Conservation (phyloP, 257 asterid species). For the Salvia splendens region DNA sequence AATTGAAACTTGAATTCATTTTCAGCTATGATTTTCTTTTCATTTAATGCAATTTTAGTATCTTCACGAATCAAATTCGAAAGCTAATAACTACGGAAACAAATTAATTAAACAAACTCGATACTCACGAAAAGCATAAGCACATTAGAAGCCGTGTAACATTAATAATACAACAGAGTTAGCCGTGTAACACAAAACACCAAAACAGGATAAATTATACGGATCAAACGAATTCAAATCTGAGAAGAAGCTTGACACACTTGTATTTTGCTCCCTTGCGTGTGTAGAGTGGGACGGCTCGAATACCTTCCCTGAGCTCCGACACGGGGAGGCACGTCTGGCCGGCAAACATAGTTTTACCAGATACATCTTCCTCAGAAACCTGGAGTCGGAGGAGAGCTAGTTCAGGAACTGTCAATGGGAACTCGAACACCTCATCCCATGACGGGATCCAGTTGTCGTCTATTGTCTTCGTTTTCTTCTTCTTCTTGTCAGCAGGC, state of each 20-base stretch:
- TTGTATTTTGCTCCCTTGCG: slow-evolving; percentile 38
- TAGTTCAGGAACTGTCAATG: slow-evolving; percentile 41
- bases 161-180: too few relatives aligned
- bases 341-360: slow-evolving; percentile 35
- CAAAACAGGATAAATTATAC: not conserved
- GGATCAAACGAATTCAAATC: slow-evolving; percentile 39
- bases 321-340: slow-evolving; percentile 45
- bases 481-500: slow-evolving; percentile 35
- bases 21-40: too few relatives aligned
- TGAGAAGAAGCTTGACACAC: slow-evolving; percentile 44
- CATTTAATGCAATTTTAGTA: too few relatives aligned
- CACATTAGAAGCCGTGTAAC: too few relatives aligned
- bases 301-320: slow-evolving; percentile 40
- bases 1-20: too few relatives aligned
- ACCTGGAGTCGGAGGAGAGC: slow-evolving; percentile 42
- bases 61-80: too few relatives aligned
- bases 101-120: too few relatives aligned
- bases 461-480: slow-evolving; percentile 33
- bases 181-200: too few relatives aligned
- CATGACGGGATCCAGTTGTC: slow-evolving; percentile 43
- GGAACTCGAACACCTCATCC: slow-evolving; percentile 41
- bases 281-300: slow-evolving; percentile 35
- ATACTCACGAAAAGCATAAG: too few relatives aligned
- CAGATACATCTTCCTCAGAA: slow-evolving; percentile 33
- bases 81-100: too few relatives aligned